phyloP scores from a whole-genome alignment of 129 eudicot genomes.

The Helianthus tuberosus region DNA sequence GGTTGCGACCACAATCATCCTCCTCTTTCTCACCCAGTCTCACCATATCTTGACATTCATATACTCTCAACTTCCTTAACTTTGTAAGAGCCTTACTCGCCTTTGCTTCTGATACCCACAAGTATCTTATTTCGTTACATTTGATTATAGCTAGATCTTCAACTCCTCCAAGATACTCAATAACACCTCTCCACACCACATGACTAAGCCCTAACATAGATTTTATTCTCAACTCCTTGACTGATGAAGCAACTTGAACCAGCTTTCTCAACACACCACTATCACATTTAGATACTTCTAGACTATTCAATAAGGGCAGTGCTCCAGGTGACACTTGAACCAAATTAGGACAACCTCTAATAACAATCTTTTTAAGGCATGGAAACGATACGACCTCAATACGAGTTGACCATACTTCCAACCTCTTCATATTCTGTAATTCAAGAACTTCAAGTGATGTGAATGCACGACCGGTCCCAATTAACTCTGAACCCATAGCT shows the following conservation, averaged over 20 bases:
- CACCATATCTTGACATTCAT: too few species aligned
- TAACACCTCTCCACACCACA: constrained; percentile 16
- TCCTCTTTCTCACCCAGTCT: too few species aligned
- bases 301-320: neutral
- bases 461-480: neutral
- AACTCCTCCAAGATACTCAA: neutral
- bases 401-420: constrained; percentile 7
- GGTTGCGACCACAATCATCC: too few species aligned
- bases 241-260: neutral
- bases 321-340: neutral
- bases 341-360: neutral
- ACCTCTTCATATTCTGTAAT: neutral
- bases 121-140: constrained; percentile 7
- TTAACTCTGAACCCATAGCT: neutral
- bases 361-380: neutral
- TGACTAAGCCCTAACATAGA: neutral
- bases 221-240: neutral
- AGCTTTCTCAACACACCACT: constrained; percentile 1
- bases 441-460: constrained; percentile 11
- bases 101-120: constrained; percentile 5
- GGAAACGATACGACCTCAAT: neutral
- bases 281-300: neutral
- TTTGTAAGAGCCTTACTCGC: neutral
- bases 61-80: too few species aligned
- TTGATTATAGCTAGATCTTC: neutral